Percentiles rank a stretch among this genome's conserved stretches.
These are phyloP conservation scores for Euclidium syriacum DNA, from an alignment of 345 rosid species.

Conservation along the genomic window DNA sequence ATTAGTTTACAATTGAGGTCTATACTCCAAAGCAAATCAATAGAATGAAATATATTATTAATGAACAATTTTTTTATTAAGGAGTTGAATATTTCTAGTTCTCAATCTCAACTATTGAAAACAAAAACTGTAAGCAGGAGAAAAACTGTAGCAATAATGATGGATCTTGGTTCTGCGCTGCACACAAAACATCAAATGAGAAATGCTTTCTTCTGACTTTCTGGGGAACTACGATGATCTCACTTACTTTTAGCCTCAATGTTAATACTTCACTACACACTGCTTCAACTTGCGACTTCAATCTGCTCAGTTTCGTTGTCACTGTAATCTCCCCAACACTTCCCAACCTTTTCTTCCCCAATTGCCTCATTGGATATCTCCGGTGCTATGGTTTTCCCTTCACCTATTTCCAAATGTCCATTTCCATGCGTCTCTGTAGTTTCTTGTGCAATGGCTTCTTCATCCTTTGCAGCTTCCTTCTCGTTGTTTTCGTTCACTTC, in stretches of 20 bases:
- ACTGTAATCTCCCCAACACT: slow-evolving; percentile 85
- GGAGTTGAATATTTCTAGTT: slow-evolving; percentile 13
- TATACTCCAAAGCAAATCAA: neutral
- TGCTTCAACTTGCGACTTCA: slow-evolving; percentile 56
- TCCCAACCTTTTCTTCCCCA: slow-evolving; percentile 43
- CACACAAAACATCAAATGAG: slow-evolving; percentile 7
- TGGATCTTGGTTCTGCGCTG: slow-evolving; percentile 17
- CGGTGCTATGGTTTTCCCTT: slow-evolving; percentile 27
- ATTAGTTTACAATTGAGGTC: no score
- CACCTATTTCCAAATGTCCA: slow-evolving; percentile 24
- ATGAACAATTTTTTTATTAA: slow-evolving; percentile 1
- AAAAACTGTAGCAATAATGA: slow-evolving; percentile 6
- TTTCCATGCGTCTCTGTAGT: slow-evolving; percentile 31
- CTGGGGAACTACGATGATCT: slow-evolving; percentile 13
- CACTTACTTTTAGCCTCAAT: slow-evolving; percentile 28
- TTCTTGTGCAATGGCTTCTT: slow-evolving; percentile 31
- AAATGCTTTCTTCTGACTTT: slow-evolving; percentile 6
- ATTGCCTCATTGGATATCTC: slow-evolving; percentile 30
- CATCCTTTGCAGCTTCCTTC: slow-evolving; percentile 35
- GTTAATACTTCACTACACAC: slow-evolving; percentile 23
- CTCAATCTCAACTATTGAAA: slow-evolving; percentile 19
- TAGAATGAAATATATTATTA: neutral
- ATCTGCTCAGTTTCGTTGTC: slow-evolving; percentile 64
- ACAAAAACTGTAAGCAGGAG: slow-evolving; percentile 17
- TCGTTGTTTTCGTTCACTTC: slow-evolving; percentile 28